Base-by-base conservation (phyloP, 148 eudicot species). In the Chenopodium formosanum region DNA sequence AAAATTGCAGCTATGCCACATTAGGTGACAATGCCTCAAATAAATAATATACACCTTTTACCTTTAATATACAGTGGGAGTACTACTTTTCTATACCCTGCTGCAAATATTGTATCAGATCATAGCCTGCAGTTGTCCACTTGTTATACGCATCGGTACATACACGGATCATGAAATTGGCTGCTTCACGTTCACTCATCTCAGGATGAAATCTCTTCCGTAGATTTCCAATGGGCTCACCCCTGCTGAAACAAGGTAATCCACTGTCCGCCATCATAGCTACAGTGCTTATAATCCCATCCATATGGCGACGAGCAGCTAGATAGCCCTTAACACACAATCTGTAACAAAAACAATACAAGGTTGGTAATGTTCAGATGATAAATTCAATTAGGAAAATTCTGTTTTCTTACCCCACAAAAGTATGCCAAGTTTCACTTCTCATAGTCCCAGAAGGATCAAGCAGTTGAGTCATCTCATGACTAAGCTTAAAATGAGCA, bases 81-180 rank as follows among this genome's bases (percentile, higher is more conserved):
- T 71, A 62, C 85, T 86, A 96, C 85, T 96, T 96, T 82, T 96
- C 99, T 23, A 96, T 94, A 77, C 99, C 98, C 83, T 96, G 98
- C 82, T 96, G 99, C 87, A 96, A 77, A 88, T 96, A 96, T 77
- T 96, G 99, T 79, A 96, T 96, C 82, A 96, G 85, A 90, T 96
- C 99, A 77, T 96, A 96, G 17, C 99, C 99, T 12, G 98, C 98
- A 77, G 99, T 96, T 0, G 97, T 92, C 99, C 99, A 96, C 84
- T 96, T 96, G 86, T 94, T 94, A 79, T 96, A 96, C 56, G 99
- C 98, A 83, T 92, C 99, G 4, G 95, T 91, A 89, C 98, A 97
- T 32, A 85, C 91, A 29, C 89, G 92, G 70, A 94, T 97, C 99
- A 97, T 97, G 89, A 91, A 97, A 82, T 86, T 90, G 62, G 98